phyloP scores from a whole-genome alignment of 2,329 filamentous ascomycete genomes.

The Colletotrichum aenigma region DNA sequence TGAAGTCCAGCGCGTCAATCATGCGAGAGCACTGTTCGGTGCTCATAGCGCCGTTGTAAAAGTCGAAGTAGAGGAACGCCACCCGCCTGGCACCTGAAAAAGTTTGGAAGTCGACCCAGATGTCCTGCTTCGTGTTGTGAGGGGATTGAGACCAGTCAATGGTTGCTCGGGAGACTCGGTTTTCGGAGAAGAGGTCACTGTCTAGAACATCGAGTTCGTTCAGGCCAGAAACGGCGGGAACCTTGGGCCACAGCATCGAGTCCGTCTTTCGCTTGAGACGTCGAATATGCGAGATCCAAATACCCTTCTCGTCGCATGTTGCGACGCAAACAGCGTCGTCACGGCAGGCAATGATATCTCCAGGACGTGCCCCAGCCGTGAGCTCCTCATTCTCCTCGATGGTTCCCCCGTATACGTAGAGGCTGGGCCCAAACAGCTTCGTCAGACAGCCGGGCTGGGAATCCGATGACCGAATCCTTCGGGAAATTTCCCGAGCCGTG shows the following conservation, averaged over 20 bases:
- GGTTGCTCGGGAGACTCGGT: constrained; percentile 10
- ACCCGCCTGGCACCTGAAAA: constrained; percentile 27
- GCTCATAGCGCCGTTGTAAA: constrained; percentile 49
- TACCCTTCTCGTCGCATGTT: constrained; percentile 39
- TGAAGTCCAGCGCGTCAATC: constrained; percentile 37
- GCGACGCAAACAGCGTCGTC: constrained; percentile 39
- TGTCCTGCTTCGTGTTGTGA: constrained; percentile 39
- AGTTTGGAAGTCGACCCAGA: constrained; percentile 39
- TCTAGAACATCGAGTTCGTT: constrained; percentile 34
- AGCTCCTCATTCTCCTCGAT: constrained; percentile 34
- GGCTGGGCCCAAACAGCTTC: constrained; percentile 35
- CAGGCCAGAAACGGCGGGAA: constrained; percentile 38
- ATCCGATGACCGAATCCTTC: constrained; percentile 43
- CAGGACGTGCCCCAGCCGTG: constrained; percentile 17
- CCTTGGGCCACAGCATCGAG: constrained; percentile 43
- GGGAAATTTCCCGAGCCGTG: constrained; percentile 39
- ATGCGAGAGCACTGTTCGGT: constrained; percentile 40
- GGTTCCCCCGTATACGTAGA: constrained; percentile 45
- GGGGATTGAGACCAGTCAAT: constrained; percentile 31
- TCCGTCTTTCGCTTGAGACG: constrained; percentile 40
- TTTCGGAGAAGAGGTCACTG: constrained; percentile 16
- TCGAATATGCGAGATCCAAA: constrained; percentile 46
- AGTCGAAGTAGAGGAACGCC: constrained; percentile 45
- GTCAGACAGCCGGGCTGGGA: constrained; percentile 46
- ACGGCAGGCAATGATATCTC: constrained; percentile 37